Percentiles rank a stretch among this genome's conserved stretches.
These are phyloP conservation scores for Xenosphaeropsis pyriputrescens DNA, from an alignment of 2,329 filamentous ascomycete species.

Conservation along the genomic window DNA sequence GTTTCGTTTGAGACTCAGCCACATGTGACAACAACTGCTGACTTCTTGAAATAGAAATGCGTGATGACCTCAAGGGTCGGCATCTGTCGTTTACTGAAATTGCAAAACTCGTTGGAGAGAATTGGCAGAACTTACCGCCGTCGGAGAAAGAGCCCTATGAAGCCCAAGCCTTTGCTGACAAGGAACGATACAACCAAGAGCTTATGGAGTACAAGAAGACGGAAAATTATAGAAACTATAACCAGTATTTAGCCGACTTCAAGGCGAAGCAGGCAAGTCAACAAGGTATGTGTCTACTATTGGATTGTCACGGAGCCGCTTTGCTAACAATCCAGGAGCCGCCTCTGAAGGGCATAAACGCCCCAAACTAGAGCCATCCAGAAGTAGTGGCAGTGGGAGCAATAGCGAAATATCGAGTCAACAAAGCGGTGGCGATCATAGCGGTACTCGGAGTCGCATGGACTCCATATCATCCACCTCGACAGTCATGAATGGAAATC, in stretches of 20 bases:
- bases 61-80: conserved; percentile 62
- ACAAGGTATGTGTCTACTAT: conserved; percentile 27
- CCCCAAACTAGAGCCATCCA: conserved; percentile 15
- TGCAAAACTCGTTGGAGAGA: conserved; percentile 67
- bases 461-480: no score
- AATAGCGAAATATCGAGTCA: conserved; percentile 8
- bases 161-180: conserved; percentile 54
- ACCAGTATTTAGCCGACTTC: conserved; percentile 62
- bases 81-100: conserved; percentile 73
- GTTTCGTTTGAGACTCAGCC: no score
- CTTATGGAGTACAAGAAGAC: conserved; percentile 69
- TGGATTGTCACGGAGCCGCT: not conserved
- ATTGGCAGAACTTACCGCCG: conserved; percentile 60
- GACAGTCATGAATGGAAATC: not conserved
- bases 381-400: conserved; percentile 12
- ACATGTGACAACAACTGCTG: no score
- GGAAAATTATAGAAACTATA: conserved; percentile 50
- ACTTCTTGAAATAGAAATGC: conserved; percentile 38
- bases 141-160: conserved; percentile 60
- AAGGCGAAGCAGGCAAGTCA: conserved; percentile 53
- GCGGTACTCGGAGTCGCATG: no score
- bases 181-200: conserved; percentile 64
- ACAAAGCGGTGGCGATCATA: conserved; percentile 1
- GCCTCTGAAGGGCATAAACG: conserved; percentile 15
- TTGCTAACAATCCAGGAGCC: conserved; percentile 1